Conservation (phyloP, 306 rosid species). For the Cicer arietinum region DNA sequence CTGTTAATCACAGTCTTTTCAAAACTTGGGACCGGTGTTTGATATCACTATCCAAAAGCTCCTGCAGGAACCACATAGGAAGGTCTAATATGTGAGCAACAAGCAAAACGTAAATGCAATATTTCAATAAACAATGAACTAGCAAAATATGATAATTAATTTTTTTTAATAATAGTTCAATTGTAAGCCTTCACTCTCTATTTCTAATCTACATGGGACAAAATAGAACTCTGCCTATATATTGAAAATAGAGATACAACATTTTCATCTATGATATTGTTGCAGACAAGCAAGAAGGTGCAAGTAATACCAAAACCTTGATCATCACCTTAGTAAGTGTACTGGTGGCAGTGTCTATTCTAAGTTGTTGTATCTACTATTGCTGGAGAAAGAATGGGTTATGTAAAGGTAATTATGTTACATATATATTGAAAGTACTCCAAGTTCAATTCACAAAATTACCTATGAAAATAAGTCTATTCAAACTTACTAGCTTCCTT, state of each 20-base stretch:
- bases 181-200: background rate
- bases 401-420: conserved; percentile 15
- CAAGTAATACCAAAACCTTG: conserved; percentile 16
- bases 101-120: background rate
- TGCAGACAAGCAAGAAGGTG: conserved; percentile 22
- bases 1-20: too few relatives aligned
- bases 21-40: too few relatives aligned
- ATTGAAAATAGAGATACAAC: background rate
- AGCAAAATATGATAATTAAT: background rate
- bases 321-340: conserved; percentile 28
- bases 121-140: background rate
- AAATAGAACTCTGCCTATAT: background rate
- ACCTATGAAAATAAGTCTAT: background rate
- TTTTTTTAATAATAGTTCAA: background rate
- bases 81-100: too few relatives aligned
- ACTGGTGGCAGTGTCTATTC: conserved; percentile 8
- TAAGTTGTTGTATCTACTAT: conserved; percentile 27
- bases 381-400: background rate
- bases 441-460: background rate
- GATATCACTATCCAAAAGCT: too few relatives aligned
- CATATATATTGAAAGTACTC: background rate
- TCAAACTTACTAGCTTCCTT: conserved; percentile 21
- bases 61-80: too few relatives aligned
- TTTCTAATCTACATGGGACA: background rate
- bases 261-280: background rate